These are phyloP conservation scores for Phytophthora citrophthora DNA, from an alignment of 352 stramenopile genomes.

Conservation along the genomic window DNA sequence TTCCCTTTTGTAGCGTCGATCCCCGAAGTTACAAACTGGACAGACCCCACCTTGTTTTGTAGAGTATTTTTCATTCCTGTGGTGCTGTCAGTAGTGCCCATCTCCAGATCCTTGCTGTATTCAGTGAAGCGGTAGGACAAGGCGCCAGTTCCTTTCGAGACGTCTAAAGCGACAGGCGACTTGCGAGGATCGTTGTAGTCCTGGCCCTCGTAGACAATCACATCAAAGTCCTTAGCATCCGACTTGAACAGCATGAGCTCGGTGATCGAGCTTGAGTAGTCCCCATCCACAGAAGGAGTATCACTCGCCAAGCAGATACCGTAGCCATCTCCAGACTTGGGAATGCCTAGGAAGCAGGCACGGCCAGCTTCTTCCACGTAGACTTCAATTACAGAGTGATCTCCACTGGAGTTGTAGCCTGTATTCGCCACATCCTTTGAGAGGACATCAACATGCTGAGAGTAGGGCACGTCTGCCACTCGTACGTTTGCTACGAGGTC, in stretches of 20 bases:
- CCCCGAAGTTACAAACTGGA: constrained; percentile 26
- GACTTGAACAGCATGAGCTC: constrained; percentile 55
- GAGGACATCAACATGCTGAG: constrained; percentile 40
- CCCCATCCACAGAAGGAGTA: constrained; percentile 27
- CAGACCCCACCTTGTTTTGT: constrained; percentile 34
- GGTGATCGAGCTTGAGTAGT: constrained; percentile 41
- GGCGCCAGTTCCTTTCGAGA: constrained; percentile 3
- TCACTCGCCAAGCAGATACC: constrained; percentile 46
- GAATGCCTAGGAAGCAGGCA: constrained; percentile 42
- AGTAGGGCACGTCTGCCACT: constrained; percentile 44
- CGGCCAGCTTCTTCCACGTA: constrained; percentile 55
- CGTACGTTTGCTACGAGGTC: constrained; percentile 47
- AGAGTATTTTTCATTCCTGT: constrained; percentile 30
- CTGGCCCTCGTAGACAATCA: constrained; percentile 48
- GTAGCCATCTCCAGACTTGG: constrained; percentile 18
- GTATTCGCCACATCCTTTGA: constrained; percentile 38
- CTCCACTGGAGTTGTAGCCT: constrained; percentile 37
- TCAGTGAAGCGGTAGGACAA: constrained; percentile 36
- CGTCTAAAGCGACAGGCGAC: neutral
- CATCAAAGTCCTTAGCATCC: constrained; percentile 41
- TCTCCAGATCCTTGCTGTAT: constrained; percentile 41
- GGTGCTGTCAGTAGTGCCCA: neutral
- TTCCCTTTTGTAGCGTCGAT: constrained; percentile 6
- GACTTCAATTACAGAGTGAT: constrained; percentile 44
- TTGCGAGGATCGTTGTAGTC: constrained; percentile 30